A percentile compares a stretch with the other conserved stretches of the same genome.
Evolutionary conservation across 78 protist species (phyloP).

Genomic region (Dictyostelium discoideum): DNA sequence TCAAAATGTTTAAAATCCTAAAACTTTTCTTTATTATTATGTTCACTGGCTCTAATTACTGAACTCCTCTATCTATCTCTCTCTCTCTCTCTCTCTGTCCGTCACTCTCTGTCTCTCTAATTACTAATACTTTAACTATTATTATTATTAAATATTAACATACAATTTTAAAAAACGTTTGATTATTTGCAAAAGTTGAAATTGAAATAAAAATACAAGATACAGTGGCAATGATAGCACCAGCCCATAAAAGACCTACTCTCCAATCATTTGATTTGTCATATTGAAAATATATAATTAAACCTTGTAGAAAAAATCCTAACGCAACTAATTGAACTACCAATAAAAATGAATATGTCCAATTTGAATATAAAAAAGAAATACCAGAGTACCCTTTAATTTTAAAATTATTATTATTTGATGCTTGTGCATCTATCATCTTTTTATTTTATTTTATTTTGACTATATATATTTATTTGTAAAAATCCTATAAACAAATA

Average conservation of each 20-base stretch:
- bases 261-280: neutral
- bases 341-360: neutral
- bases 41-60: too few species aligned
- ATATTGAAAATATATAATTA: constrained; percentile 14
- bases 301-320: neutral
- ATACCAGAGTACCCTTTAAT: neutral
- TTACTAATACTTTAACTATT: too few species aligned
- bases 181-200: constrained; percentile 24
- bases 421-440: neutral
- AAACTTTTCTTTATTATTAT: too few species aligned
- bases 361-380: constrained; percentile 1
- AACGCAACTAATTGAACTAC: constrained; percentile 15
- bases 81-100: too few species aligned
- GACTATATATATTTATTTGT: neutral
- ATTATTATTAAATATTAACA: too few species aligned
- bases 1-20: neutral
- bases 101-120: too few species aligned
- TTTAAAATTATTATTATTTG: neutral
- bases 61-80: too few species aligned
- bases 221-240: neutral
- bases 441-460: neutral
- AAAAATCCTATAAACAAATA: too few species aligned
- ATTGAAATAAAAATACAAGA: constrained; percentile 6
- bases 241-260: constrained; percentile 2
- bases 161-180: neutral